Conservation (phyloP, 2,329 filamentous ascomycete genomes). For the Elsinoe ampelina region DNA sequence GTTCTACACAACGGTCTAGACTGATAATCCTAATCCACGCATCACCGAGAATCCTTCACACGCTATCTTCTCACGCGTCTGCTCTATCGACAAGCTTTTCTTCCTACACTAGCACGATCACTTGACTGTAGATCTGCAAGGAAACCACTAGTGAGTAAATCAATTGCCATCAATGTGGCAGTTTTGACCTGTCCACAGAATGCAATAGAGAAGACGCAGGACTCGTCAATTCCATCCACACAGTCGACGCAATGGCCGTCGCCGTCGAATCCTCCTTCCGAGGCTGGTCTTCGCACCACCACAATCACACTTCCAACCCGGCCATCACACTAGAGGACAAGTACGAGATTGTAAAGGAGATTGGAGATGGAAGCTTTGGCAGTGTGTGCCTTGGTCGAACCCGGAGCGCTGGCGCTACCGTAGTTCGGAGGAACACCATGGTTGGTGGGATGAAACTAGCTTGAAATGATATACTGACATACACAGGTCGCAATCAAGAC, state of each 20-base stretch:
- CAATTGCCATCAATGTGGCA: background rate
- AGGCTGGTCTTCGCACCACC: constrained; percentile 37
- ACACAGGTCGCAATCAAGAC: constrained; percentile 93
- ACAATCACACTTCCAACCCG: constrained; percentile 31
- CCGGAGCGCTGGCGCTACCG: constrained; percentile 76
- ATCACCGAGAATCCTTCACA: background rate
- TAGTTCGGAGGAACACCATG: constrained; percentile 83
- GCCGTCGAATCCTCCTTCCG: constrained; percentile 59
- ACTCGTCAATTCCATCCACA: background rate
- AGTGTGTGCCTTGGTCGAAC: constrained; percentile 89
- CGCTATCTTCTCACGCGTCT: constrained; percentile 12
- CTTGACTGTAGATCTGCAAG: constrained; percentile 13
- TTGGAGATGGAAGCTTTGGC: constrained; percentile 97
- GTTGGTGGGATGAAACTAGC: constrained; percentile 47
- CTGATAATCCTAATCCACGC: constrained; percentile 14
- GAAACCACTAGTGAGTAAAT: background rate
- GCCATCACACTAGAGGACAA: constrained; percentile 69
- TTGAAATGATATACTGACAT: constrained; percentile 7
- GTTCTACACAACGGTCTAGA: constrained; percentile 13
- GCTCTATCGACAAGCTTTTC: background rate
- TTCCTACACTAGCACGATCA: constrained; percentile 8
- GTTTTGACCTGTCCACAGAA: constrained; percentile 1
- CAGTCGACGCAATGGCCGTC: constrained; percentile 57
- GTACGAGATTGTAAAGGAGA: constrained; percentile 95
- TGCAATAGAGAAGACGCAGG: constrained; percentile 11